Conservation (phyloP, 371 early-diverging fungal genomes). For the Mortierella sp. region DNA sequence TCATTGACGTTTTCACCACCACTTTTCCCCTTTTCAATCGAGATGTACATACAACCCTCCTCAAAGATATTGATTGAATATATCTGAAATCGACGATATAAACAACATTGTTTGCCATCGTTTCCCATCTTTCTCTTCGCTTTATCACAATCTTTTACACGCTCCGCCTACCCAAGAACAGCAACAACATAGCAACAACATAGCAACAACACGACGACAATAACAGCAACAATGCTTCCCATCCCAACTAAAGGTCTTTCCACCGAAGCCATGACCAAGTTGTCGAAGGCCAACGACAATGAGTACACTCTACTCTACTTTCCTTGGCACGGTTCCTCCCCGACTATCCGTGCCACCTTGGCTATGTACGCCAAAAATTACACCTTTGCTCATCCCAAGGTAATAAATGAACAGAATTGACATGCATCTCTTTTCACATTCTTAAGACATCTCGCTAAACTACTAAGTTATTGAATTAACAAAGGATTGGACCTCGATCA, state of each 20-base stretch:
- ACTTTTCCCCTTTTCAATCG: no score
- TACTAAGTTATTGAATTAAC: no score
- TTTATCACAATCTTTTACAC: no score
- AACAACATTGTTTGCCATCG: no score
- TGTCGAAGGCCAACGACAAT: conserved; percentile 24
- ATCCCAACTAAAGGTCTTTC: conserved; percentile 9
- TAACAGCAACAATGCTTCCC: no score
- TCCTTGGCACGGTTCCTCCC: conserved; percentile 32
- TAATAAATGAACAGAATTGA: neutral
- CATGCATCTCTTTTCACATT: neutral
- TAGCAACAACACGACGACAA: no score
- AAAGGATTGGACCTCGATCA: conserved; percentile 25
- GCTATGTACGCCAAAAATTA: conserved; percentile 28
- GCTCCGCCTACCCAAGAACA: neutral
- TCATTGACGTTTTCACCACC: no score
- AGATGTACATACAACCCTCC: no score
- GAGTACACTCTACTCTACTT: conserved; percentile 29
- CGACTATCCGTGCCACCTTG: conserved; percentile 28
- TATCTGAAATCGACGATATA: no score
- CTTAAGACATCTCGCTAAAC: neutral
- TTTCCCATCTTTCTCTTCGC: no score
- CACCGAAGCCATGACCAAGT: conserved; percentile 22
- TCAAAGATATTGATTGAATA: no score
- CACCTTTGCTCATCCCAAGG: conserved; percentile 24
- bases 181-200: no score